Evolutionary conservation across 345 rosid species (phyloP).

Genomic region (Populus davidiana): DNA sequence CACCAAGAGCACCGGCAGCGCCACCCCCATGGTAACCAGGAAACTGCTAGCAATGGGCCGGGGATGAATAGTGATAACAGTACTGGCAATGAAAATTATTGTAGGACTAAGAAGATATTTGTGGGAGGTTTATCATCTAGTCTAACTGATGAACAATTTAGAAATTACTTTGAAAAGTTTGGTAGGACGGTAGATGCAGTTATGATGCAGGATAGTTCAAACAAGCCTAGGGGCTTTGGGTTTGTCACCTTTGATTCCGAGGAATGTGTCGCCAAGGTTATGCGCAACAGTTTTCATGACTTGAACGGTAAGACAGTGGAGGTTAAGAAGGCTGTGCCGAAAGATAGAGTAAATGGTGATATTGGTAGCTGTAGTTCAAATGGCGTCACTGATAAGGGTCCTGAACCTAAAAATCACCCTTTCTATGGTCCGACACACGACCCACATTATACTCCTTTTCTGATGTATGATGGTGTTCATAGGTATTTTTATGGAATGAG

Average conservation of each 20-base stretch:
- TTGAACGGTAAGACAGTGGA: constrained; percentile 64
- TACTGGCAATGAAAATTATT: constrained; percentile 9
- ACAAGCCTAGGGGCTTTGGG: constrained; percentile 85
- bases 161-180: constrained; percentile 62
- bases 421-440: constrained; percentile 37
- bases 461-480: constrained; percentile 29
- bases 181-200: constrained; percentile 77
- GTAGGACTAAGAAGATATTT: constrained; percentile 63
- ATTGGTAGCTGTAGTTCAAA: constrained; percentile 11
- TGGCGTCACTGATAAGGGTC: constrained; percentile 11
- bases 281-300: constrained; percentile 59
- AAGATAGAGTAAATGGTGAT: constrained; percentile 47
- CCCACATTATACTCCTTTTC: constrained; percentile 24
- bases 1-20: constrained; percentile 22
- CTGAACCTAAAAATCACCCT: constrained; percentile 26
- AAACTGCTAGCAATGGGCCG: constrained; percentile 17
- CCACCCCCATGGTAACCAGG: constrained; percentile 3
- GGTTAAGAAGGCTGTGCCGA: constrained; percentile 83
- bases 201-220: constrained; percentile 69
- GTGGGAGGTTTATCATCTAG: constrained; percentile 77
- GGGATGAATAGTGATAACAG: constrained; percentile 20
- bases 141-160: constrained; percentile 64
- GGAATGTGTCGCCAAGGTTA: constrained; percentile 62
- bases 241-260: constrained; percentile 71
- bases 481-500: constrained; percentile 36